Evolutionary conservation across 2,329 filamentous ascomycete species (phyloP), one percentile per base, ranked within the genome.

Genomic region (Podosphaera aphanis): DNA sequence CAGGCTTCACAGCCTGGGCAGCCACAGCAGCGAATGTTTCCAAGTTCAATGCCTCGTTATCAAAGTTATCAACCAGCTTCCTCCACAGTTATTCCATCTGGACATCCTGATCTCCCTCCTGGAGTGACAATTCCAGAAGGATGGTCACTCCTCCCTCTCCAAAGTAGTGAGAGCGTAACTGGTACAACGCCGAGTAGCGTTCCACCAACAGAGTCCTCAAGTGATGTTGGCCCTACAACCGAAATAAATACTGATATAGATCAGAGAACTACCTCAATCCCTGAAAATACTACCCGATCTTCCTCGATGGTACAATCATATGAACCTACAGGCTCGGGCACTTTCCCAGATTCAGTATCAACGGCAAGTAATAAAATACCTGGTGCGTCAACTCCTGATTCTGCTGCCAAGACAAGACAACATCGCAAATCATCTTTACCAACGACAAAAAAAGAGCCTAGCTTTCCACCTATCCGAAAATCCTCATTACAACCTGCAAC

Each of bases 121-220:
- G 75, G 75, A 5, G 65, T 80, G n/a, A 66, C 69, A 4, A 67
- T 80, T 18, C 76, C 76, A 2, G 65, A 69, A 23, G 76, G 76
- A 4, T 80, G 76, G 76, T 71, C 72, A 19, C 59, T 80, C 35
- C 61, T 79, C 40, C 75, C 76, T 20, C 63, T 80, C 2, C 69
- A 77, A 50, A 66, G 71, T 49, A 46, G 60, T 23, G 56, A 57
- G 45, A 46, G 51, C 25, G n/a, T 46, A 10, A 37, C 45, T 45
- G 42, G 44, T 5, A 13, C 18, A 6, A 13, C 13, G 11, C 1
- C 21, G 18, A 19, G 15, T n/a, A 31, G 18, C 18, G 18, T 13
- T 29, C 13, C 15, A 29, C 13, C 20, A 7, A 15, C 23, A 43
- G 13, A 19, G n/a, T 11, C 40, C 3, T 16, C 40, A 3, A 21